Conservation (phyloP, 2,329 filamentous ascomycete genomes). For the Aspergillus glaucus region DNA sequence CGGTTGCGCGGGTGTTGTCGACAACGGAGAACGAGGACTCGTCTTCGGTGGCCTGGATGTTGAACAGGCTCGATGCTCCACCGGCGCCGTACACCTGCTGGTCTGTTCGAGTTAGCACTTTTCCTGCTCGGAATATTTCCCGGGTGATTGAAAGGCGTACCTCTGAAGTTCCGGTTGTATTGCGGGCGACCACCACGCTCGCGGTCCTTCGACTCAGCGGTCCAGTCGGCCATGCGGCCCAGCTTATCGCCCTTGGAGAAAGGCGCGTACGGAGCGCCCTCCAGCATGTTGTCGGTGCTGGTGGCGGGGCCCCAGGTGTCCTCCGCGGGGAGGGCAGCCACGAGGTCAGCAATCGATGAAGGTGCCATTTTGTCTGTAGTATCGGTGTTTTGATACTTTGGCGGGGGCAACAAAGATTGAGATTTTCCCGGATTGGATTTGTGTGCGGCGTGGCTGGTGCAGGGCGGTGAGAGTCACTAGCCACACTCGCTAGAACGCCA, state of each 20-base stretch:
- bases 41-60: slow-evolving; percentile 85
- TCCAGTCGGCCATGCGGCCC: slow-evolving; percentile 99
- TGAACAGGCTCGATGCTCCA: slow-evolving; percentile 78
- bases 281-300: slow-evolving; percentile 78
- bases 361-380: slow-evolving; percentile 39
- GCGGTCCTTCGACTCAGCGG: slow-evolving; percentile 71
- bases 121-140: background rate
- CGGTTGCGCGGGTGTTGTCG: slow-evolving; percentile 82
- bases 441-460: background rate
- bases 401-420: background rate
- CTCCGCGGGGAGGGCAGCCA: slow-evolving; percentile 64
- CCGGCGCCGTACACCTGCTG: slow-evolving; percentile 89
- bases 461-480: no score
- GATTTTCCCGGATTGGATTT: background rate
- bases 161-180: slow-evolving; percentile 90
- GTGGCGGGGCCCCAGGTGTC: slow-evolving; percentile 83
- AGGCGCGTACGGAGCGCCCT: slow-evolving; percentile 93
- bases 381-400: background rate
- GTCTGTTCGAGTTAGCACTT: slow-evolving; percentile 48
- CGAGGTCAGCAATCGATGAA: slow-evolving; percentile 58
- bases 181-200: slow-evolving; percentile 73
- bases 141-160: slow-evolving; percentile 43
- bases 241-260: slow-evolving; percentile 99
- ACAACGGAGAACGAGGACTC: slow-evolving; percentile 97
- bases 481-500: no score